phyloP scores from a whole-genome alignment of 176 grass and related monocot species.

The Thinopyrum elongatum region DNA sequence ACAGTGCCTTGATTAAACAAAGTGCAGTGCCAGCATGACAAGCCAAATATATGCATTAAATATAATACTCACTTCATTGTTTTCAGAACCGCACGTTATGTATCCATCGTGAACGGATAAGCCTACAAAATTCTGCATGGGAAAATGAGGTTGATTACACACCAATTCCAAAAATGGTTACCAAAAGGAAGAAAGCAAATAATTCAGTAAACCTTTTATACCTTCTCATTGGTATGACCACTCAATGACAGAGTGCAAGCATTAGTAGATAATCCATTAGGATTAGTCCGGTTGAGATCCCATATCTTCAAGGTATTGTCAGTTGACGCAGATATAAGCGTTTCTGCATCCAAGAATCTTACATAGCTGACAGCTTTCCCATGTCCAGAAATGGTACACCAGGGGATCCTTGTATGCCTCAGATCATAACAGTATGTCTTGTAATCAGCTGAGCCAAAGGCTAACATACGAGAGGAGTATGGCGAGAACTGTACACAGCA shows the following conservation, averaged over 20 bases:
- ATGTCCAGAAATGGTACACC: conserved; percentile 95
- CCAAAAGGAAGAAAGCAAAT: neutral
- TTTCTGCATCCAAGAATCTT: conserved; percentile 81
- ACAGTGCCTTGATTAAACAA: conserved; percentile 4
- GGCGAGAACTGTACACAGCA: conserved; percentile 94
- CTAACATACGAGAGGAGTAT: conserved; percentile 79
- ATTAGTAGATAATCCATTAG: conserved; percentile 57
- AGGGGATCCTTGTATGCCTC: conserved; percentile 92
- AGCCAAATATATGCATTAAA: conserved; percentile 26
- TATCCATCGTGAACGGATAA: conserved; percentile 93
- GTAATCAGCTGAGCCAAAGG: conserved; percentile 92
- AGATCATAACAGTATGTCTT: conserved; percentile 96
- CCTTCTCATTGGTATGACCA: conserved; percentile 98
- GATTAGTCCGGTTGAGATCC: conserved; percentile 78
- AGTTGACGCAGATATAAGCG: conserved; percentile 85
- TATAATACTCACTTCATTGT: conserved; percentile 78
- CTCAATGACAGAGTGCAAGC: conserved; percentile 71
- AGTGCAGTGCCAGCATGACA: neutral
- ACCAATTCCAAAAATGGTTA: conserved; percentile 10
- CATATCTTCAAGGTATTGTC: conserved; percentile 97
- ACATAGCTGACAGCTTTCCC: conserved; percentile 96
- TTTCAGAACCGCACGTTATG: conserved; percentile 94
- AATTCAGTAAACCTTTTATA: conserved; percentile 9
- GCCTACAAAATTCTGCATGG: conserved; percentile 96
- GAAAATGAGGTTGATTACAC: conserved; percentile 22